Percentiles rank a stretch among this genome's conserved stretches.
Evolutionary conservation across 352 stramenopile genomes (phyloP).

Genomic region (Globisporangium paroecandrum): DNA sequence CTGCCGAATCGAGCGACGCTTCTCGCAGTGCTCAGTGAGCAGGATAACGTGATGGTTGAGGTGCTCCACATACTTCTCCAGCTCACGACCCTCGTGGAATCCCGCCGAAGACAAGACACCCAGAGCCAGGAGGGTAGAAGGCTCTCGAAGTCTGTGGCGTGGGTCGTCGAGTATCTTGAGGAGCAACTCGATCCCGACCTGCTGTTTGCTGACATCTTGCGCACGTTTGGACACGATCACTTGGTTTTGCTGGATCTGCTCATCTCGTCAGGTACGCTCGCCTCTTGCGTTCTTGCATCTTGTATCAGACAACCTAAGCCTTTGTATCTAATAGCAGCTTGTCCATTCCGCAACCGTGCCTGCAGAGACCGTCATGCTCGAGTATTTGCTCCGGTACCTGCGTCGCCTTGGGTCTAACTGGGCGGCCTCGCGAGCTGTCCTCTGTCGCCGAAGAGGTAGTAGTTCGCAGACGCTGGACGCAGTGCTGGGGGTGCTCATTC

Average conservation of each 20-base stretch:
- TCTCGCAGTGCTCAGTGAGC: constrained; percentile 52
- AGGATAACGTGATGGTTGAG: constrained; percentile 71
- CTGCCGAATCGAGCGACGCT: constrained; percentile 26
- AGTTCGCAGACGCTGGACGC: constrained; percentile 21
- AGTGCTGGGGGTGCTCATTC: constrained; percentile 56
- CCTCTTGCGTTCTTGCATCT: not conserved
- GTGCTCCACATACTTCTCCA: constrained; percentile 43
- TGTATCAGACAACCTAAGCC: not conserved
- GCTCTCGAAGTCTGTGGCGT: not conserved
- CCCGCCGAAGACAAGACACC: not conserved
- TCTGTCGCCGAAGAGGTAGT: constrained; percentile 13
- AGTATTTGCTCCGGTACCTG: constrained; percentile 58
- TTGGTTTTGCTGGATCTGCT: constrained; percentile 68
- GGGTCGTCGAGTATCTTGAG: constrained; percentile 16
- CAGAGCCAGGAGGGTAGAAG: not conserved
- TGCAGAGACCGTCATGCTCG: constrained; percentile 63
- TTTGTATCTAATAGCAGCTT: not conserved
- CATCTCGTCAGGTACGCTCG: constrained; percentile 54
- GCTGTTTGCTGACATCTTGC: constrained; percentile 56
- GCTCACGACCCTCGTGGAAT: constrained; percentile 16
- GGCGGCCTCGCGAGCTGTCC: constrained; percentile 21
- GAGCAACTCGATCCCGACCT: constrained; percentile 45
- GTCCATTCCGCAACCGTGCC: not conserved
- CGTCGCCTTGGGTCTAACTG: constrained; percentile 33
- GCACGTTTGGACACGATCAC: constrained; percentile 48